These are phyloP conservation scores for Tulasnella sp. DNA, from an alignment of 768 basidiomycete species.

Conservation along the genomic window DNA sequence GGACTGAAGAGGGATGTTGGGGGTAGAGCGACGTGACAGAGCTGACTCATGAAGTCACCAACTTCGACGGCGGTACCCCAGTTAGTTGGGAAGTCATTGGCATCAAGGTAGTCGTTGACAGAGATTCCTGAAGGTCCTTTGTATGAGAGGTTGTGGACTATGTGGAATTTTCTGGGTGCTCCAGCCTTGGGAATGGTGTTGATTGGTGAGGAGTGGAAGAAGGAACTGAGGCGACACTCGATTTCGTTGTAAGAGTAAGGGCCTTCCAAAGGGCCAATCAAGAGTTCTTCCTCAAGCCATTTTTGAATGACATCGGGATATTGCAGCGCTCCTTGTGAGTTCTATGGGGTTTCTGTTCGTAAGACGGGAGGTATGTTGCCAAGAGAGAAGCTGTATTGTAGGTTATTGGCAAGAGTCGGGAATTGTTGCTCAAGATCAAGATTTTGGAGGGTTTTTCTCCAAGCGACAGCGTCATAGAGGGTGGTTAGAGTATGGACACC, in stretches of 20 bases:
- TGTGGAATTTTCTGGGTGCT: conserved; percentile 23
- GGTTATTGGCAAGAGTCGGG: background rate
- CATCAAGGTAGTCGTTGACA: conserved; percentile 8
- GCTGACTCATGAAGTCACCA: conserved; percentile 9
- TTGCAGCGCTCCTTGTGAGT: conserved; percentile 23
- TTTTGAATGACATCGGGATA: conserved; percentile 12
- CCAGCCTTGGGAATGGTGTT: conserved; percentile 12
- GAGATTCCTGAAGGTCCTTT: conserved; percentile 2
- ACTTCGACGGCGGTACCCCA: conserved; percentile 7
- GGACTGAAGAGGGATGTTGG: no score
- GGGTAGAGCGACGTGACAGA: no score
- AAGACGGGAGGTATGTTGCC: conserved; percentile 13
- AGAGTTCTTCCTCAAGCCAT: conserved; percentile 8
- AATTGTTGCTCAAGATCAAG: background rate
- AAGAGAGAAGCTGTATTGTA: conserved; percentile 3
- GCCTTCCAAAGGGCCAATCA: conserved; percentile 12
- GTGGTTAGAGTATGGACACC: background rate
- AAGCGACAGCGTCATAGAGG: background rate
- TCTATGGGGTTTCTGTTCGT: conserved; percentile 11
- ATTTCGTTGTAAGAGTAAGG: conserved; percentile 9
- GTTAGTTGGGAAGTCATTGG: conserved; percentile 13
- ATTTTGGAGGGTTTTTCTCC: background rate
- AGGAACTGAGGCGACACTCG: background rate
- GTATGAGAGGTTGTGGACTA: conserved; percentile 19
- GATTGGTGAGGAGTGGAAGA: conserved; percentile 12